A percentile compares a stretch with the other conserved stretches of the same genome.
Conservation (phyloP, 768 basidiomycete species). For the Postia placenta region DNA sequence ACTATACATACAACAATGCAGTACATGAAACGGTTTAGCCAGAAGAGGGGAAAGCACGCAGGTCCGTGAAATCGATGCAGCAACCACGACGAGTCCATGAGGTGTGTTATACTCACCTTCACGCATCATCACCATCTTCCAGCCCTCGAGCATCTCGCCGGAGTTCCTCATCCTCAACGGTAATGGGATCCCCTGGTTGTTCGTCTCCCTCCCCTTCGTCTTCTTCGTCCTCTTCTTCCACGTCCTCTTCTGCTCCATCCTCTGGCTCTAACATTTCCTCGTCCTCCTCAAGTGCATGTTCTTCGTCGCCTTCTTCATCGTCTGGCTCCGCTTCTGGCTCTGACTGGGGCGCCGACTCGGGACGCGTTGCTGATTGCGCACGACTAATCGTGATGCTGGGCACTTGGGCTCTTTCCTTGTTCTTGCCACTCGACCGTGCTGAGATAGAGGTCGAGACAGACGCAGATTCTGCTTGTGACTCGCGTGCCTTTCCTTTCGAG, state of each 20-base stretch:
- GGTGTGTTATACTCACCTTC: too few species aligned
- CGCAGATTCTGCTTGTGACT: constrained; percentile 18
- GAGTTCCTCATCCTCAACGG: constrained; percentile 40
- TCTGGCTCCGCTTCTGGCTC: constrained; percentile 18
- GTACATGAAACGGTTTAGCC: too few species aligned
- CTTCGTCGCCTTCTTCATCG: constrained; percentile 23
- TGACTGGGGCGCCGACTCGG: constrained; percentile 1
- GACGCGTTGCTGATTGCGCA: constrained; percentile 24
- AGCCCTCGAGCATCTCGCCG: constrained; percentile 31
- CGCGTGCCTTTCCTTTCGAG: constrained; percentile 19
- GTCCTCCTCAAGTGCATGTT: constrained; percentile 25
- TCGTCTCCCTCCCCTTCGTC: constrained; percentile 35
- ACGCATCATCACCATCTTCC: constrained; percentile 19
- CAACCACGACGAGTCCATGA: too few species aligned
- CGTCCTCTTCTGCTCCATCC: constrained; percentile 27
- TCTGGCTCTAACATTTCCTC: constrained; percentile 32
- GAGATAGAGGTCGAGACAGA: constrained; percentile 18
- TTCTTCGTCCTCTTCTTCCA: constrained; percentile 27
- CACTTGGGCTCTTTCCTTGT: constrained; percentile 10
- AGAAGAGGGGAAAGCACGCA: too few species aligned
- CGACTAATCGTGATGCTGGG: constrained; percentile 12
- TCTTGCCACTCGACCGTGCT: constrained; percentile 30
- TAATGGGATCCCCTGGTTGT: constrained; percentile 36
- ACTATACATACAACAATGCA: too few species aligned
- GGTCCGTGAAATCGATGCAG: too few species aligned